phyloP scores from a whole-genome alignment of 805 yeast species.

The Yarrowia sp. region DNA sequence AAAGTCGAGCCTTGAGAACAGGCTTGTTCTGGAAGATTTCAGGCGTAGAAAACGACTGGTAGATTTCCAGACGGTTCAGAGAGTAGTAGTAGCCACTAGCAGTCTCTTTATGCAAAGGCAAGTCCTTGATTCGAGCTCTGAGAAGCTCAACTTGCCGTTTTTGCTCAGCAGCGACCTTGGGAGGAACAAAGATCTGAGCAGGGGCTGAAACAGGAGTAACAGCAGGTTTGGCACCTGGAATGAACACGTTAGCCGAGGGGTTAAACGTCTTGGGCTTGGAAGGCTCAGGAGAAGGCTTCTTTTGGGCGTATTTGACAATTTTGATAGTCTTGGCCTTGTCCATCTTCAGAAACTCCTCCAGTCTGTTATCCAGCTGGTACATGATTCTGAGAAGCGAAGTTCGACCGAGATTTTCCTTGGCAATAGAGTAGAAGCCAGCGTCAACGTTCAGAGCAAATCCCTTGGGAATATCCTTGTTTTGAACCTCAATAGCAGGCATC shows the following conservation, averaged over 20 bases:
- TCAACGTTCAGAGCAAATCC: conserved; percentile 75
- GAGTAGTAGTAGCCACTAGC: conserved; percentile 14
- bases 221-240: neutral
- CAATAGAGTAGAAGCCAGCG: conserved; percentile 62
- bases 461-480: conserved; percentile 71
- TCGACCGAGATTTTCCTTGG: conserved; percentile 46
- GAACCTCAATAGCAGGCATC: conserved; percentile 62
- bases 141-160: conserved; percentile 41
- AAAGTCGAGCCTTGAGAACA: conserved; percentile 20
- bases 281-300: conserved; percentile 21
- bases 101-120: conserved; percentile 16
- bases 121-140: conserved; percentile 8
- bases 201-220: neutral
- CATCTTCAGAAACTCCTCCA: conserved; percentile 64
- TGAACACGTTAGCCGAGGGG: conserved; percentile 10
- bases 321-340: conserved; percentile 69
- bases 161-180: conserved; percentile 41
- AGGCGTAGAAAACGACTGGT: conserved; percentile 34
- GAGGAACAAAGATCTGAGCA: conserved; percentile 42
- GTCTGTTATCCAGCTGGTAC: conserved; percentile 60
- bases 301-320: conserved; percentile 54
- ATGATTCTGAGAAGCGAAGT: conserved; percentile 62
- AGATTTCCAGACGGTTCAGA: conserved; percentile 9
- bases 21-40: conserved; percentile 34
- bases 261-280: conserved; percentile 13